Percentiles rank a stretch among this genome's conserved stretches.
These are phyloP conservation scores for Truncatella angustata DNA, from an alignment of 2,329 filamentous ascomycete genomes.

Conservation along the genomic window DNA sequence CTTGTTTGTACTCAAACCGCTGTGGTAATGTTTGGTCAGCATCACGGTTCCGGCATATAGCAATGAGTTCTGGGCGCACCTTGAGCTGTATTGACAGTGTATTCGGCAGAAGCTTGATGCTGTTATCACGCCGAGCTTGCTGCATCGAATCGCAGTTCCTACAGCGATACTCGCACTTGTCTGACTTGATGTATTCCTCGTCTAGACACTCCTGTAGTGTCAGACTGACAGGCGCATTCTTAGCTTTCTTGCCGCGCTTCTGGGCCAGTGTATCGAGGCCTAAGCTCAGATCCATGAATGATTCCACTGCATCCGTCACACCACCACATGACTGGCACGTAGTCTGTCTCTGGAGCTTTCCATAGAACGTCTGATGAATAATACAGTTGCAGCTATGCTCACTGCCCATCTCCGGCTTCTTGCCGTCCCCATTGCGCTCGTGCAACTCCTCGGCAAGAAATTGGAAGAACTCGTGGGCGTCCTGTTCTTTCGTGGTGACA, in stretches of 20 bases:
- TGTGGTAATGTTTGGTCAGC: slow-evolving; percentile 22
- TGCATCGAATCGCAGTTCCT: slow-evolving; percentile 74
- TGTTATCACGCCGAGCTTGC: slow-evolving; percentile 80
- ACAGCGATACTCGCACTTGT: slow-evolving; percentile 89
- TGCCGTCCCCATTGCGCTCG: slow-evolving; percentile 72
- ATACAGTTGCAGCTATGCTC: slow-evolving; percentile 79
- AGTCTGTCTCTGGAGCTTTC: slow-evolving; percentile 84
- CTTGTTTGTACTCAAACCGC: slow-evolving; percentile 73
- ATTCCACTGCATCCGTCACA: slow-evolving; percentile 78
- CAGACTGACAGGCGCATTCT: slow-evolving; percentile 44
- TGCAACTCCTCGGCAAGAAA: slow-evolving; percentile 92
- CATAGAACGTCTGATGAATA: slow-evolving; percentile 92
- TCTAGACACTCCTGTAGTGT: slow-evolving; percentile 74
- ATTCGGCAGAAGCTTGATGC: slow-evolving; percentile 80
- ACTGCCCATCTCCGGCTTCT: slow-evolving; percentile 56
- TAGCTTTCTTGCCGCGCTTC: slow-evolving; percentile 56
- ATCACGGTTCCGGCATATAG: too few species aligned
- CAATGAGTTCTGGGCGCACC: too few species aligned
- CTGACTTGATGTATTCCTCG: slow-evolving; percentile 80
- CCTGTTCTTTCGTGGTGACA: slow-evolving; percentile 91
- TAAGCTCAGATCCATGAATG: slow-evolving; percentile 86
- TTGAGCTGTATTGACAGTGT: slow-evolving; percentile 92
- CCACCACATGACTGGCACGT: slow-evolving; percentile 87
- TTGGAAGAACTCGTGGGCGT: slow-evolving; percentile 96
- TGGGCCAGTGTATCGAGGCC: slow-evolving; percentile 77